phyloP scores from a whole-genome alignment of 2,329 filamentous ascomycete species.

The Colletotrichum agaves region DNA sequence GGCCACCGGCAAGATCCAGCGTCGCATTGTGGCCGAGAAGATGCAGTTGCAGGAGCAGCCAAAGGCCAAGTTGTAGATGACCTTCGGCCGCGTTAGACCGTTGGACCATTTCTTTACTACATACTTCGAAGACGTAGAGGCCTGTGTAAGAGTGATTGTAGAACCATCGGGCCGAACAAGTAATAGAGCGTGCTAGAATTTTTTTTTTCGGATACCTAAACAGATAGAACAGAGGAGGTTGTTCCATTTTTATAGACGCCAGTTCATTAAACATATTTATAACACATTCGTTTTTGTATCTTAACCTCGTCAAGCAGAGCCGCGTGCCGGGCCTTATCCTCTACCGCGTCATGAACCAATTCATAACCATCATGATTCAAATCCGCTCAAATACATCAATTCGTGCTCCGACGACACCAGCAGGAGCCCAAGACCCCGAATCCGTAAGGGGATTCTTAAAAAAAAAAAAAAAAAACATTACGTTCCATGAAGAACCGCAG shows the following conservation, averaged over 20 bases:
- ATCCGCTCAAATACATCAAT: neutral
- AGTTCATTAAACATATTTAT: neutral
- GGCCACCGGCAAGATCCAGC: constrained; percentile 89
- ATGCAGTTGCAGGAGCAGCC: constrained; percentile 77
- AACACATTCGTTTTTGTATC: neutral
- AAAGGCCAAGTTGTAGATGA: constrained; percentile 63
- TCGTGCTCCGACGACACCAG: neutral
- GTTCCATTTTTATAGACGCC: constrained; percentile 19
- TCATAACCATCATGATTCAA: neutral
- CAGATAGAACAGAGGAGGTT: constrained; percentile 19
- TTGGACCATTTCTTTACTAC: neutral
- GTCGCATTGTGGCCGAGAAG: constrained; percentile 84
- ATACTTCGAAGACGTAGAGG: neutral
- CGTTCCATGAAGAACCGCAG: too few relatives aligned
- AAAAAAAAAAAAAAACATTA: neutral
- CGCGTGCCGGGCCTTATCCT: neutral
- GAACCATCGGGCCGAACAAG: neutral
- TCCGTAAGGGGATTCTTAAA: neutral
- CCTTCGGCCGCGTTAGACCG: neutral
- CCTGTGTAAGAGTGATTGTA: neutral
- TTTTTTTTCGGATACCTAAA: constrained; percentile 27
- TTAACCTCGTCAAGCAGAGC: neutral
- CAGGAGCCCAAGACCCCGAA: neutral
- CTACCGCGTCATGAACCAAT: neutral
- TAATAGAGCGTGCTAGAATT: constrained; percentile 7